Conservation (phyloP, 768 basidiomycete genomes). For the Tremella yokohamensis region DNA sequence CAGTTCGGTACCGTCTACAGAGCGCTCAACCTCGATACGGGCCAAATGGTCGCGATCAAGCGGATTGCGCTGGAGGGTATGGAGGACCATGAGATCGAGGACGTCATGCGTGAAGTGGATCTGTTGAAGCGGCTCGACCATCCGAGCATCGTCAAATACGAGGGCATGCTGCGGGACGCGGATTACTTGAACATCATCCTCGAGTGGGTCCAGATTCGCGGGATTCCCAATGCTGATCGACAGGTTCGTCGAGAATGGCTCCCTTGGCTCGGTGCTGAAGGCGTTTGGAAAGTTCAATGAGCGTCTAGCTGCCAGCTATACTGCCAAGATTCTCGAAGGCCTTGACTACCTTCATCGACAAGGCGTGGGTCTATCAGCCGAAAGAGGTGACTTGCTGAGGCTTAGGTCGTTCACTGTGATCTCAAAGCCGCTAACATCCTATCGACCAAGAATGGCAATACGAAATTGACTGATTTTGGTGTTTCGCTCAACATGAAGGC, state of each 20-base stretch:
- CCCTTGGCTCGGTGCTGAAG: slow-evolving; percentile 85
- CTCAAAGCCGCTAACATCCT: slow-evolving; percentile 98
- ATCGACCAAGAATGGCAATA: slow-evolving; percentile 96
- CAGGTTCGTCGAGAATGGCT: slow-evolving; percentile 95
- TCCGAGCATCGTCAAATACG: slow-evolving; percentile 95
- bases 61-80: slow-evolving; percentile 84
- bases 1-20: slow-evolving; percentile 96
- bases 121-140: slow-evolving; percentile 85
- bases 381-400: neutral
- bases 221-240: slow-evolving; percentile 6
- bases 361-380: slow-evolving; percentile 42
- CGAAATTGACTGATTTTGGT: slow-evolving; percentile 95
- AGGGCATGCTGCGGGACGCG: slow-evolving; percentile 87
- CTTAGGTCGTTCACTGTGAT: slow-evolving; percentile 91
- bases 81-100: slow-evolving; percentile 81
- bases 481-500: slow-evolving; percentile 93
- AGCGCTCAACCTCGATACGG: slow-evolving; percentile 86
- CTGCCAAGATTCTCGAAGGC: slow-evolving; percentile 94
- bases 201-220: slow-evolving; percentile 61
- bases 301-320: slow-evolving; percentile 82
- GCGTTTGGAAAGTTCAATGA: slow-evolving; percentile 93
- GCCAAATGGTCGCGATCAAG: slow-evolving; percentile 99
- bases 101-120: slow-evolving; percentile 92
- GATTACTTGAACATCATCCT: slow-evolving; percentile 87
- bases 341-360: slow-evolving; percentile 84